These are phyloP conservation scores for Auriscalpium microsporum DNA, from an alignment of 768 basidiomycete species.

Conservation along the genomic window DNA sequence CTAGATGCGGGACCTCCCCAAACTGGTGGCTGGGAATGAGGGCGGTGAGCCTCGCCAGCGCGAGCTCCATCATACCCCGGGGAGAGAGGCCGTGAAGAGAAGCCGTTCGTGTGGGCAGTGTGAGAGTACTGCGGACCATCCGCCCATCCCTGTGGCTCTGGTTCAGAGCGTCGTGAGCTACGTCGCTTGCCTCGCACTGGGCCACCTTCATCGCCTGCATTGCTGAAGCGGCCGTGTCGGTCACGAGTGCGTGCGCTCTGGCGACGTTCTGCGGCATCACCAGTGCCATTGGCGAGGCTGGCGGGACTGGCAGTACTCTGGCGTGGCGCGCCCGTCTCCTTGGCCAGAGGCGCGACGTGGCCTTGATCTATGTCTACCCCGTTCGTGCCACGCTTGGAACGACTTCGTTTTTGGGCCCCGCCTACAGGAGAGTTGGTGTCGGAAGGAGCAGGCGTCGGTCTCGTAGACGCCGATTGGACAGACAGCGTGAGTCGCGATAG, in stretches of 20 bases:
- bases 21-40: background rate
- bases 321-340: too few relatives aligned
- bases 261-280: background rate
- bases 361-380: too few relatives aligned
- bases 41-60: background rate
- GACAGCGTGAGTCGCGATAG: slow-evolving; percentile 1
- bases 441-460: slow-evolving; percentile 6
- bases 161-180: slow-evolving; percentile 12
- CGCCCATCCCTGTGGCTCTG: background rate
- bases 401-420: slow-evolving; percentile 2
- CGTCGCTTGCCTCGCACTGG: slow-evolving; percentile 1
- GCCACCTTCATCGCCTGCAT: background rate
- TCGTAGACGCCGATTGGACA: slow-evolving; percentile 3
- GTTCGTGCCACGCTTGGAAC: too few relatives aligned
- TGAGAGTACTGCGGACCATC: background rate
- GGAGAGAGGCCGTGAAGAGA: background rate
- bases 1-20: background rate
- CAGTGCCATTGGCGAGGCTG: too few relatives aligned
- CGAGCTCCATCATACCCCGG: background rate
- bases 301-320: too few relatives aligned
- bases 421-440: background rate
- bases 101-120: background rate
- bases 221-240: background rate
- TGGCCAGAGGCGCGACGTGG: too few relatives aligned
- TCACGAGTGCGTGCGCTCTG: background rate